A percentile compares a stretch with the other conserved stretches of the same genome.
Evolutionary conservation across 371 early-diverging fungal species (phyloP).

Genomic region (Saksenaea oblongispora): DNA sequence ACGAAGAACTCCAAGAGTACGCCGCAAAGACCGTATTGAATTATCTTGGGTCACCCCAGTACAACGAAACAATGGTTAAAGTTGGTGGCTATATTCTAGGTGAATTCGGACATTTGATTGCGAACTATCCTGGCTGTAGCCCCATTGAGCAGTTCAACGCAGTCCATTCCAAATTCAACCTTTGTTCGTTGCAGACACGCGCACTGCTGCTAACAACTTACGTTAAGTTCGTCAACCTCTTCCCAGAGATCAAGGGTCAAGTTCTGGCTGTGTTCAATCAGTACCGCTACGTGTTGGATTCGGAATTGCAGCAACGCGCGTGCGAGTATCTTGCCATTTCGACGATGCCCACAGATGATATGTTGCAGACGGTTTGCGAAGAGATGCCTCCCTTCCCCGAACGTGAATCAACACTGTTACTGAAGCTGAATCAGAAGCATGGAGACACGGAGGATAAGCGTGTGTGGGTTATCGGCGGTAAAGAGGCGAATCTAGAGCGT

Average conservation of each 20-base stretch:
- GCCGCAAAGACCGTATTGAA: conserved; percentile 85
- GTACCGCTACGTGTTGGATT: conserved; percentile 85
- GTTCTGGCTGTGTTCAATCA: conserved; percentile 83
- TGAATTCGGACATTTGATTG: conserved; percentile 95
- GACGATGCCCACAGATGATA: conserved; percentile 80
- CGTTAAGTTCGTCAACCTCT: conserved; percentile 92
- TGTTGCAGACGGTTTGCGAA: conserved; percentile 91
- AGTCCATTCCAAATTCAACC: conserved; percentile 85
- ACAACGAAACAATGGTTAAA: conserved; percentile 93
- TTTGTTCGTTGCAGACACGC: conserved; percentile 78
- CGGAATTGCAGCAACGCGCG: conserved; percentile 95
- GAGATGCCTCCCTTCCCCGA: conserved; percentile 98
- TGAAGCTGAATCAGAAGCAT: conserved; percentile 79
- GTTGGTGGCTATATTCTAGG: conserved; percentile 96
- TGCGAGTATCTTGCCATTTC: conserved; percentile 92
- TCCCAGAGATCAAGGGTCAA: conserved; percentile 94
- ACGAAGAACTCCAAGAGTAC: conserved; percentile 92
- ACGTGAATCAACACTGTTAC: conserved; percentile 86
- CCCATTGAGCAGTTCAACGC: conserved; percentile 94
- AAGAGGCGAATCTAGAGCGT: conserved; percentile 73
- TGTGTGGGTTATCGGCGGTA: conserved; percentile 93
- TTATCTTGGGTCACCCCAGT: conserved; percentile 79
- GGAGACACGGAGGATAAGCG: conserved; percentile 93
- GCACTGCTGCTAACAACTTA: conserved; percentile 90
- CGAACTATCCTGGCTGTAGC: conserved; percentile 76